Conservation (phyloP, 2,329 filamentous ascomycete genomes). For the Fusarium sp. region DNA sequence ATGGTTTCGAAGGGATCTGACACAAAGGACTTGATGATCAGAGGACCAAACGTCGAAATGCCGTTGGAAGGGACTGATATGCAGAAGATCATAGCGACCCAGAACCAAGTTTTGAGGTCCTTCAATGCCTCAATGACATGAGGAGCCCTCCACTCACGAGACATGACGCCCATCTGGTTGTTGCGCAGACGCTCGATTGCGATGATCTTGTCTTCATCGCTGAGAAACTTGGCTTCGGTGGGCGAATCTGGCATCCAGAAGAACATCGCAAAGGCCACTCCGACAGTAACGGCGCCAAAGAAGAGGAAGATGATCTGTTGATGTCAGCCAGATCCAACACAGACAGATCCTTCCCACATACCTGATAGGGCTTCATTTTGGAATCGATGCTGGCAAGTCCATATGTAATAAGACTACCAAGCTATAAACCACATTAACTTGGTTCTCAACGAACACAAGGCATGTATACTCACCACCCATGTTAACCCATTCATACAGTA, state of each 20-base stretch:
- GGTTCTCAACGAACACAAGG: neutral
- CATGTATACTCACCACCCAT: conserved; percentile 56
- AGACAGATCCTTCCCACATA: conserved; percentile 19
- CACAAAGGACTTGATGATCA: conserved; percentile 70
- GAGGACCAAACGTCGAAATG: conserved; percentile 67
- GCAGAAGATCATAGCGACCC: conserved; percentile 65
- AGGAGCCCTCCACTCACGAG: conserved; percentile 61
- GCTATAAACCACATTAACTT: conserved; percentile 40
- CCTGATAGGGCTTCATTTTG: conserved; percentile 59
- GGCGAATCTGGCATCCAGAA: conserved; percentile 62
- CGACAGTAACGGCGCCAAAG: conserved; percentile 63
- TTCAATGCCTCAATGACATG: conserved; percentile 64
- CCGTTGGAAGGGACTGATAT: conserved; percentile 69
- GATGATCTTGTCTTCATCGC: conserved; percentile 61
- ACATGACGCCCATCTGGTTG: conserved; percentile 66
- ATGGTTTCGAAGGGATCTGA: conserved; percentile 67
- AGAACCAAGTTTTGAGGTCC: conserved; percentile 71
- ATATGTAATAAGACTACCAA: conserved; percentile 67
- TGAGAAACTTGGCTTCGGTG: conserved; percentile 63
- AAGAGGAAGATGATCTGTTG: conserved; percentile 63
- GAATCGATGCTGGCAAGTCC: conserved; percentile 68
- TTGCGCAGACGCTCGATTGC: conserved; percentile 64
- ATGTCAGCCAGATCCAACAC: fast-evolving
- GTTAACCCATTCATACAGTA: conserved; percentile 71
- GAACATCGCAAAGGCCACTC: conserved; percentile 58